phyloP scores from a whole-genome alignment of 306 rosid species.

The Medicago ruthenica region DNA sequence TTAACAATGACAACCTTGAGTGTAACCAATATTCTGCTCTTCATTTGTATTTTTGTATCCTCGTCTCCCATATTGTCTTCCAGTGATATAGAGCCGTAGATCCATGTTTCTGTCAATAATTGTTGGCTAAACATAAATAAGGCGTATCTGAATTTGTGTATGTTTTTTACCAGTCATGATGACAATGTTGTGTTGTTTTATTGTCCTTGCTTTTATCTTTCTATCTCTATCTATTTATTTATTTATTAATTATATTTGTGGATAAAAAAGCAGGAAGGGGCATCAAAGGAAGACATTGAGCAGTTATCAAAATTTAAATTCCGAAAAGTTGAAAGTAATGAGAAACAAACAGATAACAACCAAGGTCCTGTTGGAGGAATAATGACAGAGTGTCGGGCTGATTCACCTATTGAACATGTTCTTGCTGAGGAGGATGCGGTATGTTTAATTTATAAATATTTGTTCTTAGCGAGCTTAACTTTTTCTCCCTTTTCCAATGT shows the following conservation, averaged over 20 bases:
- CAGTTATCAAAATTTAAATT: slow-evolving; percentile 82
- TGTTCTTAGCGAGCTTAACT: background rate
- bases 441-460: slow-evolving; percentile 26
- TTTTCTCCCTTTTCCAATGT: slow-evolving; percentile 20
- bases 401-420: slow-evolving; percentile 69
- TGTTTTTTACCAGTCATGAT: slow-evolving; percentile 27
- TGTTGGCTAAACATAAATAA: slow-evolving; percentile 10
- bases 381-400: slow-evolving; percentile 83
- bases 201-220: slow-evolving; percentile 34
- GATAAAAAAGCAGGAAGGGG: slow-evolving; percentile 81
- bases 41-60: background rate
- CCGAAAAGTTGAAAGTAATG: slow-evolving; percentile 53
- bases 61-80: slow-evolving; percentile 18
- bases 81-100: background rate
- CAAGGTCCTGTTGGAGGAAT: slow-evolving; percentile 76
- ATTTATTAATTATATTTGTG: background rate
- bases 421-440: slow-evolving; percentile 91
- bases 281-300: slow-evolving; percentile 93
- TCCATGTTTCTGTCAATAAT: background rate
- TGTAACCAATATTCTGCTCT: slow-evolving; percentile 3
- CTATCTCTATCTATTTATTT: background rate
- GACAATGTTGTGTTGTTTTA: slow-evolving; percentile 27
- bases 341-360: slow-evolving; percentile 56
- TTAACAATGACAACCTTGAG: background rate
- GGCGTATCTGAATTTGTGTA: slow-evolving; percentile 25